Evolutionary conservation across 371 early-diverging fungal species (phyloP).

Genomic region (Batrachochytrium dendrobatidis): DNA sequence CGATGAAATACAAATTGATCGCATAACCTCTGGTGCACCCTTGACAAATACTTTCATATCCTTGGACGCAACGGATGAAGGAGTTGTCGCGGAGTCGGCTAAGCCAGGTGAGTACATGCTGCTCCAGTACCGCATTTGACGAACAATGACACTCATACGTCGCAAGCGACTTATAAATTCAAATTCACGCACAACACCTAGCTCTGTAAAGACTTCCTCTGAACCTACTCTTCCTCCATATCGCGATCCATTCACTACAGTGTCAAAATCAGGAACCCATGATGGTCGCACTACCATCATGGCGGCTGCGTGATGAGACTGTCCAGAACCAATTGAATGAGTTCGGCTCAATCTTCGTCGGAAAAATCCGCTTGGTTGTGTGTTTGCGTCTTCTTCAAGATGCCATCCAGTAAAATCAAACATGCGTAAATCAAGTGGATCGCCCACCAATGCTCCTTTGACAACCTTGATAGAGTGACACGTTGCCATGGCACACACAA

Average conservation of each 20-base stretch:
- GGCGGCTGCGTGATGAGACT: constrained; percentile 8
- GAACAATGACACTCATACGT: constrained; percentile 89
- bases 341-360: constrained; percentile 13
- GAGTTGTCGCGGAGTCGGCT: background rate
- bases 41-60: constrained; percentile 86
- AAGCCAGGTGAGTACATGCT: constrained; percentile 1
- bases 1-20: constrained; percentile 71
- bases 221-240: background rate
- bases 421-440: constrained; percentile 98
- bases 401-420: constrained; percentile 92
- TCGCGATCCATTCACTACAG: constrained; percentile 5
- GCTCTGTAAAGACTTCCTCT: constrained; percentile 48
- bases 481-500: constrained; percentile 73
- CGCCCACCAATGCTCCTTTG: constrained; percentile 85
- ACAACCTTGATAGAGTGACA: constrained; percentile 96
- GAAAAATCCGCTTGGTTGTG: background rate
- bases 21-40: constrained; percentile 95
- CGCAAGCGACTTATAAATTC: constrained; percentile 92
- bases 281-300: constrained; percentile 77
- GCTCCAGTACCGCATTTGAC: constrained; percentile 19
- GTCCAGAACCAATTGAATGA: constrained; percentile 15
- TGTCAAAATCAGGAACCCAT: constrained; percentile 24
- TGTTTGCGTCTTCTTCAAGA: constrained; percentile 64
- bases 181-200: constrained; percentile 87
- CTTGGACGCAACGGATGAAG: background rate